Percentiles rank a stretch among this genome's conserved stretches.
Evolutionary conservation across 1,284 basidiomycete species (phyloP).

Genomic region (Singerocomus rubriflavus): DNA sequence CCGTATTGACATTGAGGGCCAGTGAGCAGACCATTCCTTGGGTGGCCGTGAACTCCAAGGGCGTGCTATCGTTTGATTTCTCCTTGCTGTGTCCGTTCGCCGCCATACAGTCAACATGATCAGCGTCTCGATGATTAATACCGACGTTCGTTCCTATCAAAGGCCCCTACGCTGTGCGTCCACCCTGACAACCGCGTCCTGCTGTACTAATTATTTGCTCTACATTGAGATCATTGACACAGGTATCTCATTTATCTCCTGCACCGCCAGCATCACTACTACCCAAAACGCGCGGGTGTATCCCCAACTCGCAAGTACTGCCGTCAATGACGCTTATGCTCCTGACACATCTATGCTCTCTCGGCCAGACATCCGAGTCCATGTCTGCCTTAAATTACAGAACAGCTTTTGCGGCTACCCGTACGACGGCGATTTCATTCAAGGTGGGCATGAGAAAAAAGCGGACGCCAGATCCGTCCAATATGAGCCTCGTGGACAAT

Average conservation of each 20-base stretch:
- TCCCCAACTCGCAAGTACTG: not conserved
- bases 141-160: conserved; percentile 13
- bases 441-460: conserved; percentile 10
- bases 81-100: not conserved
- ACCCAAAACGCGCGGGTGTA: conserved; percentile 43
- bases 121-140: conserved; percentile 36
- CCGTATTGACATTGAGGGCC: conserved; percentile 56
- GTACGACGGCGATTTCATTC: conserved; percentile 32
- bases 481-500: conserved; percentile 62
- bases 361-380: conserved; percentile 47
- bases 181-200: not conserved
- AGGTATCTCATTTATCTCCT: conserved; percentile 57
- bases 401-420: conserved; percentile 50
- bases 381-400: conserved; percentile 41
- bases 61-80: conserved; percentile 13
- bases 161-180: conserved; percentile 39
- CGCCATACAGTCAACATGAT: conserved; percentile 47
- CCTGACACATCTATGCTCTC: not conserved
- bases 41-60: conserved; percentile 51
- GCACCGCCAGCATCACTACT: conserved; percentile 39
- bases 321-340: not conserved
- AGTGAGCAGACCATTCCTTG: conserved; percentile 42
- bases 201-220: not conserved
- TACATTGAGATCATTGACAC: conserved; percentile 54
- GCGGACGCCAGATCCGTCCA: conserved; percentile 51